Evolutionary conservation across 1,139 yeast species (phyloP).

Genomic region (Nakaseomyces glabratus): DNA sequence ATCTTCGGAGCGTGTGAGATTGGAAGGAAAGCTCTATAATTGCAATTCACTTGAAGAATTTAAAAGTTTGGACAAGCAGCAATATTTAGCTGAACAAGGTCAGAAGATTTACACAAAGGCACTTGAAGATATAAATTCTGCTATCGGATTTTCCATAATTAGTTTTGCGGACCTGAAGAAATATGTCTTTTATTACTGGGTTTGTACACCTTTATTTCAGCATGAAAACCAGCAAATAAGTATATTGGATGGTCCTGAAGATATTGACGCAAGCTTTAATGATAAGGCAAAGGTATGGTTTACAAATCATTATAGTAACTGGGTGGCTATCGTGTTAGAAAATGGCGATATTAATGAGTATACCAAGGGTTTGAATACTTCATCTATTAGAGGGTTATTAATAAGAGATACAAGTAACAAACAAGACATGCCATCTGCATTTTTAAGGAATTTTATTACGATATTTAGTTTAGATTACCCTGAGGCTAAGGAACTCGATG

Average conservation of each 20-base stretch:
- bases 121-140: slow-evolving; percentile 16
- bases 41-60: slow-evolving; percentile 83
- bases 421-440: slow-evolving; percentile 46
- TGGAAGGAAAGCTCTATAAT: slow-evolving; percentile 34
- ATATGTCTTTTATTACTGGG: slow-evolving; percentile 84
- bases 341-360: slow-evolving; percentile 18
- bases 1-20: slow-evolving; percentile 6
- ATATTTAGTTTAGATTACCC: slow-evolving; percentile 37
- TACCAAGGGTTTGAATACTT: slow-evolving; percentile 9
- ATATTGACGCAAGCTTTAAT: slow-evolving; percentile 12
- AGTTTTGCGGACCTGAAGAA: slow-evolving; percentile 83
- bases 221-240: slow-evolving; percentile 31
- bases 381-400: slow-evolving; percentile 33
- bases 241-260: slow-evolving; percentile 1
- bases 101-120: slow-evolving; percentile 23
- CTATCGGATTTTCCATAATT: slow-evolving; percentile 43
- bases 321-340: slow-evolving; percentile 27
- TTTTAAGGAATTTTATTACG: slow-evolving; percentile 56
- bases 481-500: slow-evolving; percentile 35
- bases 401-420: slow-evolving; percentile 55
- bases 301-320: slow-evolving; percentile 13
- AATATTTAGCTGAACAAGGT: slow-evolving; percentile 44
- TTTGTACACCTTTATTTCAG: slow-evolving; percentile 62
- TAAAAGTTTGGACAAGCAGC: slow-evolving; percentile 53
- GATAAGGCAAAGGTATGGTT: slow-evolving; percentile 16